phyloP scores from a whole-genome alignment of 192 early-diverging fungal genomes.

The Coemansia sp. region DNA sequence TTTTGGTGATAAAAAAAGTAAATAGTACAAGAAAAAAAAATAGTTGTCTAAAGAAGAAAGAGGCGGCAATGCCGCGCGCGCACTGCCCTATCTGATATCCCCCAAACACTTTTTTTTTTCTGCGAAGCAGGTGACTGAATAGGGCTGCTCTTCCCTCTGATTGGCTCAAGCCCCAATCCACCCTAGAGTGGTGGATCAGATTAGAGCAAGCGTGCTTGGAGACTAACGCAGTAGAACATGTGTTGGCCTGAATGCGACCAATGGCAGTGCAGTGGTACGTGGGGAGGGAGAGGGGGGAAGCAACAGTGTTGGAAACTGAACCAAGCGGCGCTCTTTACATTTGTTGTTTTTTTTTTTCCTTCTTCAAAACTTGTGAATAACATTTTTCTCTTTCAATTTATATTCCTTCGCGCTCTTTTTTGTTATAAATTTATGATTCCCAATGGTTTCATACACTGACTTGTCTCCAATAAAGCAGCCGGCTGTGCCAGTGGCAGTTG shows the following conservation, averaged over 20 bases:
- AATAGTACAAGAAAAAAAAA: constrained; percentile 11
- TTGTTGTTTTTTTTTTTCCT: neutral
- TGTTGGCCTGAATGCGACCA: neutral
- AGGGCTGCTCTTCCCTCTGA: neutral
- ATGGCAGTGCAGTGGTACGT: neutral
- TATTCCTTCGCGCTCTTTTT: neutral
- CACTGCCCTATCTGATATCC: neutral
- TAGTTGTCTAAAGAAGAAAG: neutral
- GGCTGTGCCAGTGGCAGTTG: constrained; percentile 37
- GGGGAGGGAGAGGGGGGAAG: neutral
- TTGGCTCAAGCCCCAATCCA: neutral
- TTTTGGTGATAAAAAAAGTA: neutral
- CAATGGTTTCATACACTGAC: constrained; percentile 55
- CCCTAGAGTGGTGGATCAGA: neutral
- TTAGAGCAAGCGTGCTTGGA: neutral
- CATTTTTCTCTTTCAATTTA: constrained; percentile 4
- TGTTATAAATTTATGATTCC: neutral
- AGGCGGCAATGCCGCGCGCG: neutral
- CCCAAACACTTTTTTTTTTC: neutral
- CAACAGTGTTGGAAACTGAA: neutral
- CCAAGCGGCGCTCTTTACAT: too few species aligned
- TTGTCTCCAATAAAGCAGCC: constrained; percentile 53
- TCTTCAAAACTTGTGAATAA: neutral
- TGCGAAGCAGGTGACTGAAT: constrained; percentile 4
- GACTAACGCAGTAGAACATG: neutral